Percentiles rank a stretch among this genome's conserved stretches.
Evolutionary conservation across 495 filamentous ascomycete genomes (phyloP).

Genomic region (Astrothelium macrocarpum): DNA sequence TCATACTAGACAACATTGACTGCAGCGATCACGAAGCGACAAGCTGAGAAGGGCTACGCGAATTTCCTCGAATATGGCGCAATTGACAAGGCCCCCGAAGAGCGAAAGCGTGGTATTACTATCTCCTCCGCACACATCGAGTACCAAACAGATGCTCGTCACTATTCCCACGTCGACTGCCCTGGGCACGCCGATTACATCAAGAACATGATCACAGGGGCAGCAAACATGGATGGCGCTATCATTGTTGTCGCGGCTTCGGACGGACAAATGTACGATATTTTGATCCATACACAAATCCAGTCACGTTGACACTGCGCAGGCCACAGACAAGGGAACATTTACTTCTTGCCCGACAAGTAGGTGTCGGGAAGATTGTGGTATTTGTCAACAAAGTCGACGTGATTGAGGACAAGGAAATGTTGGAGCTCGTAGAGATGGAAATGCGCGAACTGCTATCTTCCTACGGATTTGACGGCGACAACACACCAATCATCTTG

Average conservation of each 20-base stretch:
- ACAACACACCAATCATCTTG: slow-evolving; percentile 91
- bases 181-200: slow-evolving; percentile 99
- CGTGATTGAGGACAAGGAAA: slow-evolving; percentile 89
- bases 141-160: slow-evolving; percentile 80
- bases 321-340: slow-evolving; percentile 98
- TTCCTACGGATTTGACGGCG: slow-evolving; percentile 93
- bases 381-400: slow-evolving; percentile 99
- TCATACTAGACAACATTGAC: slow-evolving; percentile 79
- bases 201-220: slow-evolving; percentile 99
- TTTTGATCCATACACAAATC: slow-evolving; percentile 13
- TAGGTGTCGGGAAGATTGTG: slow-evolving; percentile 94
- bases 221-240: slow-evolving; percentile 94
- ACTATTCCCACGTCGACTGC: slow-evolving; percentile 99
- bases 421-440: slow-evolving; percentile 99
- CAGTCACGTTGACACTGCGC: slow-evolving; percentile 13
- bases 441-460: slow-evolving; percentile 96
- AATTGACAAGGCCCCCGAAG: slow-evolving; percentile 98
- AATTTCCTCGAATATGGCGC: slow-evolving; percentile 91
- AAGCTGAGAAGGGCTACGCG: slow-evolving; percentile 85
- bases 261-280: slow-evolving; percentile 83
- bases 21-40: slow-evolving; percentile 95
- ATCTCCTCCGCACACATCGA: slow-evolving; percentile 98
- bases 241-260: slow-evolving; percentile 98
- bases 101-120: slow-evolving; percentile 99
- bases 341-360: slow-evolving; percentile 92